Base-by-base conservation (phyloP, 805 yeast species). In the Candida fluviatilis region DNA sequence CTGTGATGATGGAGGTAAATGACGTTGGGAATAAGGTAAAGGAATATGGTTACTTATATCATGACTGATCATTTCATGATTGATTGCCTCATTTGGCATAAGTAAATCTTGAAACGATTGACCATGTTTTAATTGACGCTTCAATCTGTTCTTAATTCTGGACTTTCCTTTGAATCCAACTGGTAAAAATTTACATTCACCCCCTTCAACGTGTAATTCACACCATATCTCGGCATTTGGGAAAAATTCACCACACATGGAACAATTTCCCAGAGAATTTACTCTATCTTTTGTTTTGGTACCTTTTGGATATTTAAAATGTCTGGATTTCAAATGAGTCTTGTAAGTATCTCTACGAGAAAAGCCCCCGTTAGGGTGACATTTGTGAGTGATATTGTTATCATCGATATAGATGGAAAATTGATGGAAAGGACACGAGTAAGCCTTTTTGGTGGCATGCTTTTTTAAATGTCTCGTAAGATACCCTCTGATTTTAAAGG, bases 261-360 rank as follows among this genome's bases (percentile, higher is more conserved):
- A 72, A 53, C 82, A 76, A 31, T 69, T 57, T 10, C 82, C 82
- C 4, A 69, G 54, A 10, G 70, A 57, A 36, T 52, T 54, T 14
- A 58, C 49, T 35, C 82, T 52, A 34, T 69, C 71, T 40, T 63
- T 65, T 3, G 75, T 66, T 44, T 67, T 67, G 11, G 76, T 73
- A 3, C 80, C 82, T 27, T 73, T 65, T 25, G 82, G 82, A 46
- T 76, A 76, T 32, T 68, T 67, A 51, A 76, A 76, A 52, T 76
- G 82, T 39, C 77, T 58, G 6, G 80, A 70, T 48, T 75, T 76
- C 37, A 76, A 62, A 52, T 76, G 82, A 2, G 78, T 76, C 48
- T 75, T 75, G 53, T 73, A 75, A 5, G 82, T 76, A 51, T 76
- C 82, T 49, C 81, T 63, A 50, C 82, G 62, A 4, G 81, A 73